Base-by-base conservation (phyloP, 345 rosid species). In the Eucalyptus paniculata region DNA sequence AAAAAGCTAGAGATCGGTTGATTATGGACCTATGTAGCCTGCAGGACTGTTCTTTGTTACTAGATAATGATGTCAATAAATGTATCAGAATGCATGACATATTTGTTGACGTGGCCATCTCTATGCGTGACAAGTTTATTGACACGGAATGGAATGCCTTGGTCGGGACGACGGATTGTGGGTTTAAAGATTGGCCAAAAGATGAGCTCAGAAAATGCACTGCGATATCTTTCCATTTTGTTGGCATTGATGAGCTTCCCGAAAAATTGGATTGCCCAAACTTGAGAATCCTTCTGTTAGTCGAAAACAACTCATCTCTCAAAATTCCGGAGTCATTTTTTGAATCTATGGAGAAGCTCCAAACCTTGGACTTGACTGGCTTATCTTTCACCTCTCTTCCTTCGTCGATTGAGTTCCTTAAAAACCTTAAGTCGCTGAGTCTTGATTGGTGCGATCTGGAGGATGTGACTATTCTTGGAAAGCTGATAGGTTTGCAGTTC, bases 161-260 rank as follows among this genome's bases (percentile, higher is more conserved):
- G 17, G 7, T 15, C 1, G 3, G 3, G 51, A 50, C 0, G 6
- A 15, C 0, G 18, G 51, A 50, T 15, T 0, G 2, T 2, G 51
- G 51, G 51, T 50, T 50, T 50, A 50, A 50, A 50, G 18, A 50
- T 0, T 50, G 51, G 51, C 0, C 51, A 5, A 50, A 50, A 1
- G 51, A 15, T 50, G 7, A 50, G 51, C 51, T 50, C 1, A 5
- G 6, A 50, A 15, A 1, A 50, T 50, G 51, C 51, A 15, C 51
- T 0, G 18, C 3, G 0, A 1, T 50, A 1, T 50, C 51, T 0
- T 50, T 15, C 7, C 7, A 0, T 5, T 1, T 0, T 50, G 18
- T 14, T 50, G 51, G 18, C 51, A 50, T 50, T 50, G 7, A 50
- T 5, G 18, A 50, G 7, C 51, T 50, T 50, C 51, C 51, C 5